A percentile compares a stretch with the other conserved stretches of the same genome.
Evolutionary conservation across 2,329 filamentous ascomycete species (phyloP).

Genomic region (Acrodontium crateriforme): DNA sequence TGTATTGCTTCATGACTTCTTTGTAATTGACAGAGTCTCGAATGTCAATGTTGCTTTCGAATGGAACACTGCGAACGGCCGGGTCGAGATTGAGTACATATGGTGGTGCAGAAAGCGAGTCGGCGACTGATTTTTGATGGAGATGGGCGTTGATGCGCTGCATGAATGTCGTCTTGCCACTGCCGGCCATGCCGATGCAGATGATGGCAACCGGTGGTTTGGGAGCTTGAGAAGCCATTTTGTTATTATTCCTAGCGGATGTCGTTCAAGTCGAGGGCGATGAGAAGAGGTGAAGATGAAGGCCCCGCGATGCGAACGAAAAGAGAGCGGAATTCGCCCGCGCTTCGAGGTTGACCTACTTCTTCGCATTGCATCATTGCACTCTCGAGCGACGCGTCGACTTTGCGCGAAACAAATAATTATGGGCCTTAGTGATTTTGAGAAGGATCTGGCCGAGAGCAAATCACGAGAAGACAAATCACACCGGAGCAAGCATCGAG

Average conservation of each 20-base stretch:
- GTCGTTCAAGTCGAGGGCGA: too few relatives aligned
- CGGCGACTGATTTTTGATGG: slow-evolving; percentile 38
- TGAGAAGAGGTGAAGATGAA: too few relatives aligned
- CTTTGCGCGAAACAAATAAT: slow-evolving; percentile 1
- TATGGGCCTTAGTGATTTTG: slow-evolving; percentile 60
- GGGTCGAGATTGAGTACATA: slow-evolving; percentile 97
- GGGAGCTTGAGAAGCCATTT: slow-evolving; percentile 6
- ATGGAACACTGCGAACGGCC: slow-evolving; percentile 82
- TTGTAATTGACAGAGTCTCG: slow-evolving; percentile 98
- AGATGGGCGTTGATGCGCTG: slow-evolving; percentile 91
- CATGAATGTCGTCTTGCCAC: slow-evolving; percentile 99
- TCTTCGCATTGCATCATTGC: background rate
- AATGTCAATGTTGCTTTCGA: slow-evolving; percentile 96
- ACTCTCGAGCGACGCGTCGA: too few relatives aligned
- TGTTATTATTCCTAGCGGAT: too few relatives aligned
- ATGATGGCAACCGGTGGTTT: slow-evolving; percentile 62
- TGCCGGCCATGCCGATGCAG: slow-evolving; percentile 95
- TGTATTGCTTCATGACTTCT: slow-evolving; percentile 99
- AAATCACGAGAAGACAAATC: slow-evolving; percentile 27
- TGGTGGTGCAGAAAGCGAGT: slow-evolving; percentile 50
- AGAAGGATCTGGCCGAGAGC: slow-evolving; percentile 57
- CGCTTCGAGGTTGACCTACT: background rate
- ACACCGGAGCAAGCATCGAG: slow-evolving; percentile 5
- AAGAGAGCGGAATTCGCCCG: background rate
- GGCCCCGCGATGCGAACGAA: too few relatives aligned